phyloP scores from a whole-genome alignment of 2,329 filamentous ascomycete genomes.

The Ascochyta viciae-villosae region DNA sequence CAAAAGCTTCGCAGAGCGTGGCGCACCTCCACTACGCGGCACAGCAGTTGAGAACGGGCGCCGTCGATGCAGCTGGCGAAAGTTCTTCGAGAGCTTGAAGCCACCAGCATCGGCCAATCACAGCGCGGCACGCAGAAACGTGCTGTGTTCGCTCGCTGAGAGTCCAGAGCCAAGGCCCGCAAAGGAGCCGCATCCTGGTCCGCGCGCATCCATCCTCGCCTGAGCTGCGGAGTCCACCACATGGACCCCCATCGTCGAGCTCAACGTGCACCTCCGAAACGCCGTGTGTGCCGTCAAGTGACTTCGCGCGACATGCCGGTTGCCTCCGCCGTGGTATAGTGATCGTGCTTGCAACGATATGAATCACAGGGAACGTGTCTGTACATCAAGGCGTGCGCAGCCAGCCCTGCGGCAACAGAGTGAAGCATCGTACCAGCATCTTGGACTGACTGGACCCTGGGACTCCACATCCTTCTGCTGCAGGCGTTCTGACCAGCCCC shows the following conservation, averaged over 20 bases:
- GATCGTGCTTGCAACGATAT: neutral
- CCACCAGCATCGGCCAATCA: neutral
- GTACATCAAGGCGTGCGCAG: neutral
- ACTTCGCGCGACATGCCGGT: constrained; percentile 8
- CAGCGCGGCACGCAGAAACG: neutral
- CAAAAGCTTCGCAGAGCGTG: constrained; percentile 18
- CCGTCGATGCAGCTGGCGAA: constrained; percentile 12
- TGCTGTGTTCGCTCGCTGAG: constrained; percentile 19
- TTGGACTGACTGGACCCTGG: neutral
- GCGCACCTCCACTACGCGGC: constrained; percentile 9
- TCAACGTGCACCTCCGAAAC: constrained; percentile 4
- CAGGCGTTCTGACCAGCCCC: constrained; percentile 1
- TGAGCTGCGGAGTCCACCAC: neutral
- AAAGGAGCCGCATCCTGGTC: constrained; percentile 7
- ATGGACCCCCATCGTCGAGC: neutral
- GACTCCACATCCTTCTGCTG: constrained; percentile 4
- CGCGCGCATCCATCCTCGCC: constrained; percentile 7
- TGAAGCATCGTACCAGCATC: neutral
- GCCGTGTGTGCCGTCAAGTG: neutral
- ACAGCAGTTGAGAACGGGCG: neutral
- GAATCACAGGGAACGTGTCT: neutral
- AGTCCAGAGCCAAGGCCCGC: constrained; percentile 15
- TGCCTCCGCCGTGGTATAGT: neutral
- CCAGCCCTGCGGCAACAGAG: neutral
- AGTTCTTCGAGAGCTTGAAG: constrained; percentile 4